Percentiles rank a stretch among this genome's conserved stretches.
These are phyloP conservation scores for Hypocrella siamensis DNA, from an alignment of 2,329 filamentous ascomycete genomes.

Conservation along the genomic window DNA sequence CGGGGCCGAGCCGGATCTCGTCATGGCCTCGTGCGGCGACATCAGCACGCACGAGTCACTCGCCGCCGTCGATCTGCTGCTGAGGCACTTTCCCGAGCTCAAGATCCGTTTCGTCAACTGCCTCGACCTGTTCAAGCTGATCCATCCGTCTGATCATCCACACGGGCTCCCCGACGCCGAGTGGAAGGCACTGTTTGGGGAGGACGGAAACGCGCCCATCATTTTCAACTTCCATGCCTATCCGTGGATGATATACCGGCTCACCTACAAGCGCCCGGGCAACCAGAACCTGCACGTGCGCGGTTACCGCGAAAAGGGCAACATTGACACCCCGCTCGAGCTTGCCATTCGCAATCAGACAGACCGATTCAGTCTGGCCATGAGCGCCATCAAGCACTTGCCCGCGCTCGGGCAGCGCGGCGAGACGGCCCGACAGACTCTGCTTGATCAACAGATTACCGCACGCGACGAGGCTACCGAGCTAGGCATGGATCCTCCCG, in stretches of 20 bases:
- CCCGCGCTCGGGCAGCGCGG: slow-evolving; percentile 47
- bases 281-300: slow-evolving; percentile 55
- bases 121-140: slow-evolving; percentile 68
- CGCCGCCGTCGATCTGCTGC: slow-evolving; percentile 57
- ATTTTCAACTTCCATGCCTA: slow-evolving; percentile 81
- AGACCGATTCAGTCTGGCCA: slow-evolving; percentile 62
- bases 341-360: slow-evolving; percentile 64
- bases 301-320: slow-evolving; percentile 71
- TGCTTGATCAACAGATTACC: slow-evolving; percentile 48
- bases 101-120: slow-evolving; percentile 70
- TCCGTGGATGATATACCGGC: slow-evolving; percentile 62
- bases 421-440: slow-evolving; percentile 42
- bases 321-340: slow-evolving; percentile 69
- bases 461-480: slow-evolving; percentile 52
- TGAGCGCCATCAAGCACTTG: slow-evolving; percentile 59
- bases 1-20: slow-evolving; percentile 51
- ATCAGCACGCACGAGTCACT: slow-evolving; percentile 59
- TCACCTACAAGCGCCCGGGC: slow-evolving; percentile 62
- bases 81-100: slow-evolving; percentile 54
- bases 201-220: slow-evolving; percentile 49
- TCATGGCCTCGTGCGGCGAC: slow-evolving; percentile 66
- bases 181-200: slow-evolving; percentile 59
- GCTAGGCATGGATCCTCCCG: slow-evolving; percentile 52
- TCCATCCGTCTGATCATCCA: slow-evolving; percentile 52
- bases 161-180: slow-evolving; percentile 54